phyloP scores from a whole-genome alignment of 2,329 filamentous ascomycete genomes.

The Remersonia thermophila region DNA sequence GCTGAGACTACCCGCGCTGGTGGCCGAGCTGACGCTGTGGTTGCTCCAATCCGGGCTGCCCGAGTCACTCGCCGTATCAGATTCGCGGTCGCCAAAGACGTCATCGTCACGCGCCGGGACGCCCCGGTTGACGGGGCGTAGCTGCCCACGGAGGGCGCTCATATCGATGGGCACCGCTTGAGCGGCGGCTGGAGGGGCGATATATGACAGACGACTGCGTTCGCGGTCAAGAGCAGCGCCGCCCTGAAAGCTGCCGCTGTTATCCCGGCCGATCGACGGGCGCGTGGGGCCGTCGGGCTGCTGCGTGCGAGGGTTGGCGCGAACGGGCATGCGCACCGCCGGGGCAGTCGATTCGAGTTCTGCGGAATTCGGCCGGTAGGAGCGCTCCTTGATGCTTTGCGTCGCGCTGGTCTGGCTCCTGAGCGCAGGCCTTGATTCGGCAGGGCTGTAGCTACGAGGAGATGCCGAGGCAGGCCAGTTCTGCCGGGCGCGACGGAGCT shows the following conservation, averaged over 20 bases:
- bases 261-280: conserved; percentile 23
- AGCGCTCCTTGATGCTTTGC: conserved; percentile 23
- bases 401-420: conserved; percentile 38
- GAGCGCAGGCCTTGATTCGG: conserved; percentile 18
- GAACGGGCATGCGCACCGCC: conserved; percentile 27
- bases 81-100: conserved; percentile 35
- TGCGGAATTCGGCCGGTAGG: neutral
- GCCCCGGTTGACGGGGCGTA: conserved; percentile 34
- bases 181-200: conserved; percentile 11
- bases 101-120: conserved; percentile 32
- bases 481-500: conserved; percentile 48
- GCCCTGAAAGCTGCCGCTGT: conserved; percentile 28
- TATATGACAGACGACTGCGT: conserved; percentile 12
- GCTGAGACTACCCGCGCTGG: conserved; percentile 42
- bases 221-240: conserved; percentile 16
- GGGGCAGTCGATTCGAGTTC: conserved; percentile 16
- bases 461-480: conserved; percentile 27
- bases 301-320: conserved; percentile 12
- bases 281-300: conserved; percentile 23
- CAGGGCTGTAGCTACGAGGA: conserved; percentile 11
- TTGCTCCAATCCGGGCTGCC: conserved; percentile 40
- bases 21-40: conserved; percentile 39
- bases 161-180: too few relatives aligned
- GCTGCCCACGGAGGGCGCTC: conserved; percentile 27
- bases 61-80: conserved; percentile 38